Evolutionary conservation across 495 filamentous ascomycete species (phyloP).

Genomic region (Aspergillus hancockii): DNA sequence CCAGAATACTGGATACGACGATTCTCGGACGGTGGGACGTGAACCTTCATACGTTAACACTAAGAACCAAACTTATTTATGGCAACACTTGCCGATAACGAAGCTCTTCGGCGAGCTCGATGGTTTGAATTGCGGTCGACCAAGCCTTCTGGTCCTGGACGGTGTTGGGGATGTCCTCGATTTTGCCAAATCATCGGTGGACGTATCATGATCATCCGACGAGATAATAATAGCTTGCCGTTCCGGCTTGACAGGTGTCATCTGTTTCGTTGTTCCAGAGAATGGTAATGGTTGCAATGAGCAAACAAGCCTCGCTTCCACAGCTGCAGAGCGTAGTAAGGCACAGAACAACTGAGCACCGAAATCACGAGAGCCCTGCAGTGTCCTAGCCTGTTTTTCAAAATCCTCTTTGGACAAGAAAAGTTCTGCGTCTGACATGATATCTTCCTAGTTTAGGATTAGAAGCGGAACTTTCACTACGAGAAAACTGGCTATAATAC

Average conservation of each 20-base stretch:
- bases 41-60: slow-evolving; percentile 23
- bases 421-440: slow-evolving; percentile 41
- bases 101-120: slow-evolving; percentile 19
- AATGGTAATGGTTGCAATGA: slow-evolving; percentile 86
- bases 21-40: slow-evolving; percentile 36
- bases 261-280: slow-evolving; percentile 55
- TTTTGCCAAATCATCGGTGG: slow-evolving; percentile 26
- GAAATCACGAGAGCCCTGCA: slow-evolving; percentile 82
- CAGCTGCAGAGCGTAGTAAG: slow-evolving; percentile 71
- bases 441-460: slow-evolving; percentile 30
- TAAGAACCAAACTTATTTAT: not conserved
- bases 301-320: slow-evolving; percentile 87
- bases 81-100: slow-evolving; percentile 6
- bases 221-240: slow-evolving; percentile 39
- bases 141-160: slow-evolving; percentile 38
- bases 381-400: slow-evolving; percentile 57
- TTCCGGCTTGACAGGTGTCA: slow-evolving; percentile 39
- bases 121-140: slow-evolving; percentile 44
- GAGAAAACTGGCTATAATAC: slow-evolving; percentile 20
- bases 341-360: slow-evolving; percentile 91
- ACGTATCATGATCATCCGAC: slow-evolving; percentile 37
- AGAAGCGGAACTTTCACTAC: not conserved
- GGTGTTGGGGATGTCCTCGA: slow-evolving; percentile 16
- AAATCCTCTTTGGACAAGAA: slow-evolving; percentile 70
- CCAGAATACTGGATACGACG: slow-evolving; percentile 84